Evolutionary conservation across 2,329 filamentous ascomycete genomes (phyloP).

Genomic region (Alternaria ventricosa): DNA sequence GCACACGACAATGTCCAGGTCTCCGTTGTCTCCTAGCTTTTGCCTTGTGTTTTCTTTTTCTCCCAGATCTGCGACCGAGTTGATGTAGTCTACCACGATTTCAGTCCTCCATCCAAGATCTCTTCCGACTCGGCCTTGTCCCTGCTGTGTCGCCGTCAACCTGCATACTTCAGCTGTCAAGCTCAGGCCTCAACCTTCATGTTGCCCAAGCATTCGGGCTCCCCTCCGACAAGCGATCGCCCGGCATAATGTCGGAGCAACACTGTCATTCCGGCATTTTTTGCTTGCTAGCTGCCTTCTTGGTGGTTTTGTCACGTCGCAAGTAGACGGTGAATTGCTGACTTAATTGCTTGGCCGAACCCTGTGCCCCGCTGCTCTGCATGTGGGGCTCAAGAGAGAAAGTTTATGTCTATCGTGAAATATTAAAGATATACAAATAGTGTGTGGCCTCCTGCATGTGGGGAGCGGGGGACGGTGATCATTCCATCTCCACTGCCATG

Average conservation of each 20-base stretch:
- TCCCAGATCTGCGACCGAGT: not conserved
- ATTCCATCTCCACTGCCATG: conserved; percentile 47
- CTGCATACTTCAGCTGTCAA: conserved; percentile 3
- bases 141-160: not conserved
- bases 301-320: not conserved
- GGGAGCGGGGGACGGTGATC: not conserved
- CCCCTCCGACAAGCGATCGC: conserved; percentile 2
- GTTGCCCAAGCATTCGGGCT: not conserved
- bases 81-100: not conserved
- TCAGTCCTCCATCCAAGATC: not conserved
- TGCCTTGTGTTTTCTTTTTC: not conserved
- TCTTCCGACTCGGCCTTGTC: not conserved
- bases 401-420: not conserved
- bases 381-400: not conserved
- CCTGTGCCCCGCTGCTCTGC: not conserved
- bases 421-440: not conserved
- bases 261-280: not conserved
- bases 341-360: not conserved
- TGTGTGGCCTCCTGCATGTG: not conserved
- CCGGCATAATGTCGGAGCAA: conserved; percentile 3
- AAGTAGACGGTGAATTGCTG: not conserved
- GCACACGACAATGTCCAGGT: not conserved
- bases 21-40: not conserved
- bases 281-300: not conserved
- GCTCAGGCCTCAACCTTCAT: not conserved